A percentile compares a stretch with the other conserved stretches of the same genome.
phyloP scores from a whole-genome alignment of 148 eudicot genomes.

The Fagopyrum esculentum region DNA sequence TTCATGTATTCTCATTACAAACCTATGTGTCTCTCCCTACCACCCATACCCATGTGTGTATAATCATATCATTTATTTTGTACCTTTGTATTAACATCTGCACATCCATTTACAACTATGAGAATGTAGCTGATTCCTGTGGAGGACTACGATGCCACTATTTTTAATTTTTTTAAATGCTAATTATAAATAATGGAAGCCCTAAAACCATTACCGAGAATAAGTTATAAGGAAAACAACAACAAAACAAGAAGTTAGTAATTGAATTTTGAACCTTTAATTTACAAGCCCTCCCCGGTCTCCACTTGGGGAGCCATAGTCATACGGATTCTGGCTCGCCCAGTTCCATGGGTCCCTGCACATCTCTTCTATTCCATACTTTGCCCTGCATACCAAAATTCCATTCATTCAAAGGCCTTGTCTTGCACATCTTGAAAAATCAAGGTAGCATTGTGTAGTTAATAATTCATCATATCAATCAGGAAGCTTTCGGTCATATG shows the following conservation, averaged over 20 bases:
- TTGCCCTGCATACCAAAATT: constrained; percentile 47
- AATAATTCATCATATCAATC: too few relatives aligned
- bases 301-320: constrained; percentile 41
- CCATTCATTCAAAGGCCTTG: too few relatives aligned
- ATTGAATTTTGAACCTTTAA: constrained; percentile 7
- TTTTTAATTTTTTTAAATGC: background rate
- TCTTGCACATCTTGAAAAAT: too few relatives aligned
- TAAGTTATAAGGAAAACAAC: background rate
- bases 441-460: too few relatives aligned
- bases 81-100: constrained; percentile 10
- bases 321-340: constrained; percentile 92
- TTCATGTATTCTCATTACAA: constrained; percentile 9
- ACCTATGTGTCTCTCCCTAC: constrained; percentile 2
- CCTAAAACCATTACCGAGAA: background rate
- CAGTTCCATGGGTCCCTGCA: constrained; percentile 93
- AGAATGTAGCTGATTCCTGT: constrained; percentile 8
- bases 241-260: background rate
- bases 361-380: constrained; percentile 81
- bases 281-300: constrained; percentile 3
- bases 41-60: constrained; percentile 4
- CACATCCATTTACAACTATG: constrained; percentile 10
- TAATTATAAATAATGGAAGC: background rate
- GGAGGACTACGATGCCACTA: constrained; percentile 9
- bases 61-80: constrained; percentile 7
- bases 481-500: too few relatives aligned